Evolutionary conservation across 768 basidiomycete genomes (phyloP).

Genomic region (Artomyces pyxidatus): DNA sequence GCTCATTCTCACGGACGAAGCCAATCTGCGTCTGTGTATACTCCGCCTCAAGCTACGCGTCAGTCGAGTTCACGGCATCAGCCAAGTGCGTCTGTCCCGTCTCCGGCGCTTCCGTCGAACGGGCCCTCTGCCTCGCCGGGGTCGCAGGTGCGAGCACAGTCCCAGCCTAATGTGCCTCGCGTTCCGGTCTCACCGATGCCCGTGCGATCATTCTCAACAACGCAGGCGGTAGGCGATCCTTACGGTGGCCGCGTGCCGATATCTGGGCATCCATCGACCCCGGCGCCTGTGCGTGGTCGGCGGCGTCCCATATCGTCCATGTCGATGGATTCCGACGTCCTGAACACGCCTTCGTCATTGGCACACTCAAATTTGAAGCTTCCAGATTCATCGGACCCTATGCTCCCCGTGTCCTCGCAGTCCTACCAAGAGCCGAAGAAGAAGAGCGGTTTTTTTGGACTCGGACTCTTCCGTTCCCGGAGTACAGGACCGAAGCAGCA

Average conservation of each 20-base stretch:
- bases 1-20: neutral
- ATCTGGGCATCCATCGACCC: conserved; percentile 10
- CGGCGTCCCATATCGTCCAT: conserved; percentile 11
- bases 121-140: neutral
- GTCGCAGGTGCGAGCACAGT: conserved; percentile 8
- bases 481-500: conserved; percentile 12
- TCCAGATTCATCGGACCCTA: conserved; percentile 7
- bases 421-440: conserved; percentile 17
- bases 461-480: conserved; percentile 16
- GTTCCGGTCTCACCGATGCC: conserved; percentile 9
- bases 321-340: conserved; percentile 12
- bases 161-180: conserved; percentile 5
- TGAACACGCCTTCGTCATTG: conserved; percentile 16
- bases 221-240: conserved; percentile 5
- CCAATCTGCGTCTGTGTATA: neutral
- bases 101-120: conserved; percentile 4
- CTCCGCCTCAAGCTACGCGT: neutral
- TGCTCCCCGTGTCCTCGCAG: conserved; percentile 11
- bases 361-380: conserved; percentile 12
- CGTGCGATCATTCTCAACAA: conserved; percentile 8
- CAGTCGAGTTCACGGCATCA: conserved; percentile 12
- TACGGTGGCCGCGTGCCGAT: neutral
- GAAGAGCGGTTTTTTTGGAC: conserved; percentile 13
- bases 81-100: conserved; percentile 9
- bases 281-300: neutral